A percentile compares a stretch with the other conserved stretches of the same genome.
phyloP scores from a whole-genome alignment of 371 early-diverging fungal species.

The Mucor mucedo region DNA sequence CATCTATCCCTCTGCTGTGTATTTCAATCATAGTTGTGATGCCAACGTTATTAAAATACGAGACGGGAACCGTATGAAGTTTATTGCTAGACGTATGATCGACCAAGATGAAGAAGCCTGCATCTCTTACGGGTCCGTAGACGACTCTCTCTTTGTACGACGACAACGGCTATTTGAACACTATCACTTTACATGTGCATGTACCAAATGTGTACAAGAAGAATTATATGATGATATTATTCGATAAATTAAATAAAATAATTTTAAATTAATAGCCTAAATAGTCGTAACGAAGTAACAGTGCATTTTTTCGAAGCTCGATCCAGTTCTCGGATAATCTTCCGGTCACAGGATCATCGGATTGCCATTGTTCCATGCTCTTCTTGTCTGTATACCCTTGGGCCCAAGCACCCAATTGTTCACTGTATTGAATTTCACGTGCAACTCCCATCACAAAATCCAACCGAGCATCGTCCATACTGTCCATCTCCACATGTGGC shows the following conservation, averaged over 20 bases:
- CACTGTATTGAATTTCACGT: slow-evolving; percentile 35
- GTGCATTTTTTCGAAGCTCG: slow-evolving; percentile 28
- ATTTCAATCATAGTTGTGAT: slow-evolving; percentile 82
- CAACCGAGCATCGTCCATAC: slow-evolving; percentile 10
- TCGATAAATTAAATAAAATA: neutral
- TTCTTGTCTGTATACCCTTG: slow-evolving; percentile 25
- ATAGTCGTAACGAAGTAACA: slow-evolving; percentile 29
- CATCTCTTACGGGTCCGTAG: slow-evolving; percentile 71
- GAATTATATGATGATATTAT: neutral
- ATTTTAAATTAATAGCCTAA: slow-evolving; percentile 40
- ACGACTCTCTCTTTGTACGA: slow-evolving; percentile 43
- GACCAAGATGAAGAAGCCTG: slow-evolving; percentile 68
- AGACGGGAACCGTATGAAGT: slow-evolving; percentile 56
- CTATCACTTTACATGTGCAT: slow-evolving; percentile 77
- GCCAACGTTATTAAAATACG: slow-evolving; percentile 69
- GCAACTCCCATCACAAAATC: slow-evolving; percentile 29
- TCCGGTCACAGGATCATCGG: slow-evolving; percentile 30
- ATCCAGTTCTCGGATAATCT: slow-evolving; percentile 35
- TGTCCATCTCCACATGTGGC: slow-evolving; percentile 12
- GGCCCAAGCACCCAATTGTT: slow-evolving; percentile 43
- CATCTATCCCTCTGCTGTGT: slow-evolving; percentile 73
- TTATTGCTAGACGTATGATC: slow-evolving; percentile 58
- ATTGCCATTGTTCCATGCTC: slow-evolving; percentile 18
- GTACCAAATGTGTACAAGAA: slow-evolving; percentile 66
- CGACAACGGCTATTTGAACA: slow-evolving; percentile 55